Evolutionary conservation across 768 basidiomycete genomes (phyloP), one percentile per base, ranked within the genome.

Genomic region (Aureoboletus auriporus): DNA sequence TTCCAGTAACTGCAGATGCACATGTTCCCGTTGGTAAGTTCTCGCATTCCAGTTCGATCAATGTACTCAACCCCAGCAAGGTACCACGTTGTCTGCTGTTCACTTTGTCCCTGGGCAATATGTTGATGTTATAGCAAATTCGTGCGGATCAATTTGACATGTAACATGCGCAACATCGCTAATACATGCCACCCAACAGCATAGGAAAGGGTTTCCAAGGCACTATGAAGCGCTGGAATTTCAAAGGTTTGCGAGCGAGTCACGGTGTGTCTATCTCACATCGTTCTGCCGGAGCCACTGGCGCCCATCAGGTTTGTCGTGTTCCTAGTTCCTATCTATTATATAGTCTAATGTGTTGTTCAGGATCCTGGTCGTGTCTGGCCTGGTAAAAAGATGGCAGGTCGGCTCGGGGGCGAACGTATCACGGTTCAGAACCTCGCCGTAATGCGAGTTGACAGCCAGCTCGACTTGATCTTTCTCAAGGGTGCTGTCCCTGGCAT

Each of bases 331-430:
- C 23, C 14, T 16, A 30, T 14, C 12, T 17, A 10, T 26, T 5
- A 7, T 36, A 42, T 35, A 17, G 17, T 42, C 60, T 33, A 42
- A 50, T 36, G 36, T 41, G 40, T 51, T 37, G 9, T 44, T 13
- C 52, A 98, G 93, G 93, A 96, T 60, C 95, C 96, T 23, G 96
- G 96, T 40, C 84, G 96, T 60, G 77, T 97, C 6, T 93, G 89
- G 71, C 96, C 96, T 4, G 96, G 96, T 33, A 96, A 93, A 73
- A 98, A 97, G 75, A 97, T 96, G 95, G 83, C 95, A 9, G 96
- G 96, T 30, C 85, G 84, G 20, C 84, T 97, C 75, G 96, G 96
- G 42, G 86, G 83, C 47, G 76, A 81, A 53, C 83, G 84, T 35
- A 78, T 79, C 8, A 98, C 95, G 8, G 76, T 78, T 12, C 93